Base-by-base conservation (phyloP, 192 early-diverging fungal genomes). In the Diversispora eburnea region DNA sequence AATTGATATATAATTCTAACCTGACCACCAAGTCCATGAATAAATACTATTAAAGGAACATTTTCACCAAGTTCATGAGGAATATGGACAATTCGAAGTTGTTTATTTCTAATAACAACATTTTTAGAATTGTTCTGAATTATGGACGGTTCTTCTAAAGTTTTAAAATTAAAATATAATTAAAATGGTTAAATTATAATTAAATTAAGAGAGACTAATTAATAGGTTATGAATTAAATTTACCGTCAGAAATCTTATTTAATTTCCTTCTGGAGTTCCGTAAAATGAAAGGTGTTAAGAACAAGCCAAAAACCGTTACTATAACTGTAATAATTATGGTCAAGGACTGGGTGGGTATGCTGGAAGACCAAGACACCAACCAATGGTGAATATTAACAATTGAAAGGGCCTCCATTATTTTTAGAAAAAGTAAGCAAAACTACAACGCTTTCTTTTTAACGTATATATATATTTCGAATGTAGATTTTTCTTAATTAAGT, bases 11-110 rank as follows among this genome's bases (percentile, higher is more conserved):
- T 68, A 12, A 74, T 39, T 48, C 49, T 75, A 81, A 86, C 86
- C 82, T 87, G 86, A 42, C 83, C 86, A 51, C 86, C 86, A 8
- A 87, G 71, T 12, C 86, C 86, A 67, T 87, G 86, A 39, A 87
- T 85, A 69, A 87, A 85, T 12, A 85, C 83, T 17, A 87, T 56
- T 3, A 87, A 66, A 33, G 86, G 86, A 22, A 85, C 84, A 71
- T 80, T 83, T 25, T 77, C 80, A 1, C 84, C 86, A 19, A 85
- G 65, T 42, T 77, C 81, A 76, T 85, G 83, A 55, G 83, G 82
- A 57, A 85, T 84, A 74, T 85, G 84, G 46, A 84, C 80, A 54
- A 86, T 82, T 7, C 86, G 79, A 48, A 85, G 76, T 20, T 63
- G 60, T 56, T 85, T 82, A 19, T 74, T 76, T 72, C 83, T 81